Evolutionary conservation across 2,329 filamentous ascomycete genomes (phyloP).

Genomic region (Penicillium sp.): DNA sequence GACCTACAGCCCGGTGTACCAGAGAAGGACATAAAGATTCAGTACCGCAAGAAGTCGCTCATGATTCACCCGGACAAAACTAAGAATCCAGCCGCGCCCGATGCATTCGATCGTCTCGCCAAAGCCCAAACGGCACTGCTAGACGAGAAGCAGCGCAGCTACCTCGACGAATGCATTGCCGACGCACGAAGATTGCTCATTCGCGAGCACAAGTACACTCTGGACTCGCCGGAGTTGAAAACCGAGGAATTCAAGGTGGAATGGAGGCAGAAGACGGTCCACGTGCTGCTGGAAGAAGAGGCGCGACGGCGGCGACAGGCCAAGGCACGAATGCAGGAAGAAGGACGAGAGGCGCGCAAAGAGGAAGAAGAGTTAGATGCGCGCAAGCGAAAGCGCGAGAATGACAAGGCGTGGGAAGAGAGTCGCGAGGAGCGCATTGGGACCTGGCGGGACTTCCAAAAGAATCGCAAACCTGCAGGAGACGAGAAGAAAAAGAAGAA

Average conservation of each 20-base stretch:
- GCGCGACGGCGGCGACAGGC: slow-evolving; percentile 75
- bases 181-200: slow-evolving; percentile 94
- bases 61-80: slow-evolving; percentile 99
- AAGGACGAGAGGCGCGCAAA: slow-evolving; percentile 80
- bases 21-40: slow-evolving; percentile 90
- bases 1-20: slow-evolving; percentile 93
- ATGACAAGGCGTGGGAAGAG: slow-evolving; percentile 92
- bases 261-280: slow-evolving; percentile 86
- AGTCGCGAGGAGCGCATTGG: slow-evolving; percentile 86
- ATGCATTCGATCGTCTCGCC: slow-evolving; percentile 93
- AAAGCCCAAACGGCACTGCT: slow-evolving; percentile 88
- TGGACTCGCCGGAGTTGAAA: slow-evolving; percentile 76
- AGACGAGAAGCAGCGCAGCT: slow-evolving; percentile 85
- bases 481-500: slow-evolving; percentile 57
- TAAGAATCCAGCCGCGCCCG: slow-evolving; percentile 79
- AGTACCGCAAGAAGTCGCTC: slow-evolving; percentile 96
- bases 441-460: slow-evolving; percentile 90
- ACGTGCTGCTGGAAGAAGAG: slow-evolving; percentile 91
- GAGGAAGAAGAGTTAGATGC: slow-evolving; percentile 79
- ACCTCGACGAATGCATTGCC: slow-evolving; percentile 89
- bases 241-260: slow-evolving; percentile 74
- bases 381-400: slow-evolving; percentile 80
- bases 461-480: slow-evolving; percentile 54
- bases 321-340: slow-evolving; percentile 94
- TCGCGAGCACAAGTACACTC: slow-evolving; percentile 87